Conservation (phyloP, 306 rosid species). For the Citrullus mucosospermus region DNA sequence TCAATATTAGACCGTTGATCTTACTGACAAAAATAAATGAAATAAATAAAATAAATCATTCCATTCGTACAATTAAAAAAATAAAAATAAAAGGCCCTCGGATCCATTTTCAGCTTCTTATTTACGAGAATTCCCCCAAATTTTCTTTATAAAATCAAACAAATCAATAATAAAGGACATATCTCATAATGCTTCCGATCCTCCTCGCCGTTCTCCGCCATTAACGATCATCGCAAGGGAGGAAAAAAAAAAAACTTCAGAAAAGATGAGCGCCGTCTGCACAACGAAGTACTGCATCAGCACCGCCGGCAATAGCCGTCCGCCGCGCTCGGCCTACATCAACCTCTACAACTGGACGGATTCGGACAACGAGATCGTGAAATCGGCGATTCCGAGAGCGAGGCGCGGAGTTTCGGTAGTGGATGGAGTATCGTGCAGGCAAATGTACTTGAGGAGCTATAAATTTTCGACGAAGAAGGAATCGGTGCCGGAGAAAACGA, state of each 20-base stretch:
- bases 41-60: not conserved
- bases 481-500: constrained; percentile 49
- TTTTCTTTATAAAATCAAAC: not conserved
- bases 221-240: not conserved
- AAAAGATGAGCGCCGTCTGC: constrained; percentile 51
- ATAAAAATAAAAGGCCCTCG: not conserved
- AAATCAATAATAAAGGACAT: not conserved
- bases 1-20: not conserved
- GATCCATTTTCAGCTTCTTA: not conserved
- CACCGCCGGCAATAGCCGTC: constrained; percentile 53
- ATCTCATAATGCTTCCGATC: not conserved
- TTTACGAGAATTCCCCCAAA: not conserved
- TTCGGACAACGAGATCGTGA: constrained; percentile 69
- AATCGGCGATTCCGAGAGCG: constrained; percentile 34
- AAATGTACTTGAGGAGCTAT: constrained; percentile 74
- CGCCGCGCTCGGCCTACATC: constrained; percentile 59
- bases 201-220: not conserved
- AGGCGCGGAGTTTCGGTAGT: constrained; percentile 33
- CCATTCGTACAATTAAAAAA: not conserved
- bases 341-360: constrained; percentile 87
- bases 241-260: not conserved
- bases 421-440: constrained; percentile 84
- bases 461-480: constrained; percentile 68
- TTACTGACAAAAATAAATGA: not conserved
- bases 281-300: constrained; percentile 52